Percentiles rank a stretch among this genome's conserved stretches.
phyloP scores from a whole-genome alignment of 208 protist species.

The Trypanosoma theileri region DNA sequence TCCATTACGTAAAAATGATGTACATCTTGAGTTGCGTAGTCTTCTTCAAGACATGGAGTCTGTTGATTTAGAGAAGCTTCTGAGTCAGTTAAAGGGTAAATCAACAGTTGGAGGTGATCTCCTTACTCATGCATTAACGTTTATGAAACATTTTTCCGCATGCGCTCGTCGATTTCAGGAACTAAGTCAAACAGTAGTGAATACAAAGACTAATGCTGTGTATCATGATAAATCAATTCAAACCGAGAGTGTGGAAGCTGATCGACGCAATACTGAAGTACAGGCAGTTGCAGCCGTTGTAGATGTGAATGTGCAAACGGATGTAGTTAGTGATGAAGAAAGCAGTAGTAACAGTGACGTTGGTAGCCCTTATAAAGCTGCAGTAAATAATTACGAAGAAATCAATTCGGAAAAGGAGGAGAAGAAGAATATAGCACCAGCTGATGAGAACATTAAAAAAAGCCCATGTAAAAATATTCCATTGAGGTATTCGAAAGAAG shows the following conservation, averaged over 20 bases:
- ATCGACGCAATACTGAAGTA: background rate
- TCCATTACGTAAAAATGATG: background rate
- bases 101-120: conserved; percentile 25
- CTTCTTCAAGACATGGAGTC: conserved; percentile 20
- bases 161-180: conserved; percentile 21
- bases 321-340: too few relatives aligned
- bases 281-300: background rate
- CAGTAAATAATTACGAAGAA: too few relatives aligned
- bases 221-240: background rate
- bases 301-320: too few relatives aligned
- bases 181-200: background rate
- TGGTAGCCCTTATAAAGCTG: too few relatives aligned
- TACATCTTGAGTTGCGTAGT: background rate
- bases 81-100: conserved; percentile 34
- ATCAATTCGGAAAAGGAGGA: too few relatives aligned
- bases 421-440: too few relatives aligned
- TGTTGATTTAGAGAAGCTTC: conserved; percentile 35
- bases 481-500: background rate
- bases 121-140: conserved; percentile 40
- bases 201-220: background rate
- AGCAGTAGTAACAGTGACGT: too few relatives aligned
- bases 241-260: background rate
- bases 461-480: too few relatives aligned
- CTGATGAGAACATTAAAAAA: too few relatives aligned
- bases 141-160: conserved; percentile 36